These are phyloP conservation scores for Quercus bicolor DNA, from an alignment of 306 rosid species.

Conservation along the genomic window DNA sequence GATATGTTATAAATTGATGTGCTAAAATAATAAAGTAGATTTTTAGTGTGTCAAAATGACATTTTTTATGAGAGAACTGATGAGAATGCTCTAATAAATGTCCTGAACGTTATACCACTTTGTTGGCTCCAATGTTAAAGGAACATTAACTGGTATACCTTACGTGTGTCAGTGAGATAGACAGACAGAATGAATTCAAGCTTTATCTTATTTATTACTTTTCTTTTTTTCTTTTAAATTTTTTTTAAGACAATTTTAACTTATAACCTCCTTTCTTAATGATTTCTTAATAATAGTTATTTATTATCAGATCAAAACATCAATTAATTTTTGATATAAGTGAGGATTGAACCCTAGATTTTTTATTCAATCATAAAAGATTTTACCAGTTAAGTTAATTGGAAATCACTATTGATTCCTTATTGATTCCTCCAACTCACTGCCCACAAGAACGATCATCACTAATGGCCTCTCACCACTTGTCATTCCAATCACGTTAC, in stretches of 20 bases:
- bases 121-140: background rate
- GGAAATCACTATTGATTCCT: accelerated
- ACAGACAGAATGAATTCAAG: background rate
- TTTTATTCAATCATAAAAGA: accelerated
- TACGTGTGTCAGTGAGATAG: background rate
- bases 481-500: background rate
- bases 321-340: too few relatives aligned
- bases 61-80: too few relatives aligned
- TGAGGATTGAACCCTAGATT: accelerated
- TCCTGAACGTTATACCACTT: background rate
- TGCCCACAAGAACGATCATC: background rate
- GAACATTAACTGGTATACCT: background rate
- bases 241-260: too few relatives aligned
- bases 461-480: background rate
- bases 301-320: too few relatives aligned
- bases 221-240: too few relatives aligned
- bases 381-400: too few relatives aligned
- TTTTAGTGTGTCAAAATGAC: too few relatives aligned
- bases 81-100: background rate
- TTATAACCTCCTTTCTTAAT: too few relatives aligned
- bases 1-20: too few relatives aligned
- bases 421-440: background rate
- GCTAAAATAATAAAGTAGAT: too few relatives aligned
- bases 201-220: too few relatives aligned
- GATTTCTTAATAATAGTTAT: too few relatives aligned